Base-by-base conservation (phyloP, 2,329 filamentous ascomycete species). In the Lomentospora prolificans region DNA sequence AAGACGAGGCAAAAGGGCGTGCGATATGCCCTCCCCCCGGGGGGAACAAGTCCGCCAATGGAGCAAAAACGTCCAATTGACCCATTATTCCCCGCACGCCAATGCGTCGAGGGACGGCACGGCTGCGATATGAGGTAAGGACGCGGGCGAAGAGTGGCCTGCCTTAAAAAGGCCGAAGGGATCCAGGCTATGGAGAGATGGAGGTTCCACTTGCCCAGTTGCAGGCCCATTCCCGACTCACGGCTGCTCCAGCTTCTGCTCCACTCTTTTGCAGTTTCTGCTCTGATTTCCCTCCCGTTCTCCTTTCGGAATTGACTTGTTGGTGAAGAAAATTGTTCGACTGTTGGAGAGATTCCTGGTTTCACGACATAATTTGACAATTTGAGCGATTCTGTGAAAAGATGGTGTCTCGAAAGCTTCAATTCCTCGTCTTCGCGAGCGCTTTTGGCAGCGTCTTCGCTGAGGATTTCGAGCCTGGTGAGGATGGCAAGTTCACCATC, bases 401-500 rank as follows among this genome's bases (percentile, higher is more conserved):
- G 19, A 54, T 54, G 52, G 52, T 36, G 2, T 44, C 33, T 30
- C n/a, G 17, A 4, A 54, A 44, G 25, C 41, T 27, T 28, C 53
- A 44, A 31, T 31, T 55, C 9, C 27, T 55, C n/a, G 53, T 30
- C 17, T 28, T 30, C 9, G 41, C 53, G 7, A 30, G 27, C 6
- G 17, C 39, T 9, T 17, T 33, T 12, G 41, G 19, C n/a, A 9
- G 27, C 2, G 53, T 33, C 10, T 24, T 55, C 7, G 53, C 53
- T 57, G 59, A 3, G 52, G 41, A n/a, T 33, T 28, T 44, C 14
- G 41, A 59, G 17, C 67, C 67, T 1, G 67, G 58, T 10, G 58
- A 63, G 14, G 67, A 69, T 56, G 67, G 69, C 3, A 62, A 62
- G 17, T 71, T 69, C 60, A 70, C 68, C 28, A 69, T 71, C 55